A percentile compares a stretch with the other conserved stretches of the same genome.
phyloP scores from a whole-genome alignment of 352 stramenopile genomes.

The Phytophthora megakarya region DNA sequence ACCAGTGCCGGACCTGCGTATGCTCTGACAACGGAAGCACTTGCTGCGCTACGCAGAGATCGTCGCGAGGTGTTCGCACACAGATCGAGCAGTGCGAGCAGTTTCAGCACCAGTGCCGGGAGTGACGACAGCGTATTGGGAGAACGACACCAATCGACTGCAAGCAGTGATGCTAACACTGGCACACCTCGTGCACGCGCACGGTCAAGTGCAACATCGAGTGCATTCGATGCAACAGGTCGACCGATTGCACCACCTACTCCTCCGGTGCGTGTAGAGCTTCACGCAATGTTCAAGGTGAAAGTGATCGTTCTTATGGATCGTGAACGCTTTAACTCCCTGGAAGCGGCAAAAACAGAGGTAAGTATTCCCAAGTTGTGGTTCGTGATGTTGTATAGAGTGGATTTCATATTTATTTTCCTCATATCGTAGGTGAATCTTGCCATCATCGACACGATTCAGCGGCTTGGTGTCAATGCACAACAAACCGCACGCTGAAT shows the following conservation, averaged over 20 bases:
- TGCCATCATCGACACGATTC: conserved; percentile 59
- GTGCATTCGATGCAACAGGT: conserved; percentile 38
- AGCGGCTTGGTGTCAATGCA: conserved; percentile 45
- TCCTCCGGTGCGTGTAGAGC: conserved; percentile 44
- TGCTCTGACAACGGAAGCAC: conserved; percentile 33
- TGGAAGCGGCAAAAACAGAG: conserved; percentile 70
- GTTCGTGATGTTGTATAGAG: not conserved
- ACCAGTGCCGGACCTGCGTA: conserved; percentile 38
- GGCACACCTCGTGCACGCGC: conserved; percentile 9
- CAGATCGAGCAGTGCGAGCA: conserved; percentile 39
- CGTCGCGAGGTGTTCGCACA: conserved; percentile 14
- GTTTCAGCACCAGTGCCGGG: conserved; percentile 31
- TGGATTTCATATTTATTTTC: not conserved
- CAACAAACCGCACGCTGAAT: conserved; percentile 29
- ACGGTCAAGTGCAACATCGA: conserved; percentile 31
- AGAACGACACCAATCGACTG: conserved; percentile 24
- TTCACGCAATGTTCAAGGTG: conserved; percentile 61
- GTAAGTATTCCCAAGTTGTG: conserved; percentile 26
- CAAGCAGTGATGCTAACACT: conserved; percentile 29
- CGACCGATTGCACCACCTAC: conserved; percentile 32
- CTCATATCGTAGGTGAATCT: conserved; percentile 60
- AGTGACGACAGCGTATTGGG: conserved; percentile 35
- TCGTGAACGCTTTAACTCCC: conserved; percentile 48
- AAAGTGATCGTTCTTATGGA: conserved; percentile 70
- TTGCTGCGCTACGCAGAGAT: conserved; percentile 32